Evolutionary conservation across 139 green algal species (phyloP).

Genomic region (Chlorella sp.): DNA sequence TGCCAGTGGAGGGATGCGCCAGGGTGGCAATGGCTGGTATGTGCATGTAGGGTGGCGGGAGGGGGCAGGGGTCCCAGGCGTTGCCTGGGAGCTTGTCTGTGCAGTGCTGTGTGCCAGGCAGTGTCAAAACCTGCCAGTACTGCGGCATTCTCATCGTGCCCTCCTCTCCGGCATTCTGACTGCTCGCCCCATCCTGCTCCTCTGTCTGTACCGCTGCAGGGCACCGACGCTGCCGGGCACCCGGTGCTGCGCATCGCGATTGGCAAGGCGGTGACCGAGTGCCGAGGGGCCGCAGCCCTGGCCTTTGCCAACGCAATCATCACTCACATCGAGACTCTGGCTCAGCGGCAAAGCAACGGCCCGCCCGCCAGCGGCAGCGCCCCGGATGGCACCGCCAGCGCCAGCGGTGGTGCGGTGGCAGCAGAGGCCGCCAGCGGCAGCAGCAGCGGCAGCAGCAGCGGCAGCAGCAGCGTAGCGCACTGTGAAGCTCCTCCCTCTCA

Average conservation of each 20-base stretch:
- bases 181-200: background rate
- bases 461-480: background rate
- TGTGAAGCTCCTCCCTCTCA: background rate
- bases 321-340: constrained; percentile 23
- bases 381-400: background rate
- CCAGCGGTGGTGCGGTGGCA: background rate
- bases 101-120: too few relatives aligned
- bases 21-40: too few relatives aligned
- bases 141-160: too few relatives aligned
- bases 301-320: constrained; percentile 43
- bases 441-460: background rate
- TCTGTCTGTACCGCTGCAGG: too few relatives aligned
- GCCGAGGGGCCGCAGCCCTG: constrained; percentile 20
- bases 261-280: constrained; percentile 31
- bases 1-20: too few relatives aligned
- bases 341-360: background rate
- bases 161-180: too few relatives aligned
- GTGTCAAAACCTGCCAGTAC: too few relatives aligned
- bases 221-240: background rate
- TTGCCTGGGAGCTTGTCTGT: too few relatives aligned
- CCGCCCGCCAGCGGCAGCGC: background rate
- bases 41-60: too few relatives aligned
- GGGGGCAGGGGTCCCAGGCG: too few relatives aligned
- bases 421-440: background rate
- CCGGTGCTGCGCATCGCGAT: constrained; percentile 43